Base-by-base conservation (phyloP, 345 rosid species). In the Pugionium dolabratum region DNA sequence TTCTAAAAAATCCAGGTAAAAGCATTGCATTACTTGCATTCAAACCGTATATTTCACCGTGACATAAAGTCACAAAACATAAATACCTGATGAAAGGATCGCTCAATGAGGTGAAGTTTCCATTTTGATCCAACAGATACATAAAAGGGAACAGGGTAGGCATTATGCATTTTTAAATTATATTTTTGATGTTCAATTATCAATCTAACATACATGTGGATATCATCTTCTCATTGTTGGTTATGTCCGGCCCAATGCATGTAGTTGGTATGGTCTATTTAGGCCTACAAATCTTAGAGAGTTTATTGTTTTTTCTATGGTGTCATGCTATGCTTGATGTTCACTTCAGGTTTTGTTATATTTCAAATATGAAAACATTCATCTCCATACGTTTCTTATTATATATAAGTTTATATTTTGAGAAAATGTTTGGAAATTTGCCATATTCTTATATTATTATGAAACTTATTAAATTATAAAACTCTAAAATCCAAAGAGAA, bases 11-110 rank as follows among this genome's bases (percentile, higher is more conserved):
- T 81, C 37, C 75, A 93, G 98, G 97, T 93, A 70, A 83, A 80
- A 75, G 98, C 98, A 2, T 64, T 93, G 76, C 88, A 93, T 76
- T 93, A 93, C 74, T 69, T 93, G 83, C 98, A 93, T 74, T 90
- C 98, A 25, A 93, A 93, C 61, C 97, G 98, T 62, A 93, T 93
- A 65, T 90, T 93, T 53, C 98, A 93, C 77, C 91, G 97, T 57
- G 98, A 93, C 69, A 87, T 93, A 97, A 93, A 93, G 81, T 97
- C 98, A 11, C 98, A 93, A 58, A 93, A 93, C 83, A 93, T 93
- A 86, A 90, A 79, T 93, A 86, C 98, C 97, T 7, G 97, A 90
- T 44, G 88, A 86, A 78, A 82, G 98, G 98, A 64, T 82, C 90
- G 84, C 98, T 93, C 51, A 85, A 86, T 67, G 90, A 90, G 97